phyloP scores from a whole-genome alignment of 768 basidiomycete species.

The Podaxis pistillaris region DNA sequence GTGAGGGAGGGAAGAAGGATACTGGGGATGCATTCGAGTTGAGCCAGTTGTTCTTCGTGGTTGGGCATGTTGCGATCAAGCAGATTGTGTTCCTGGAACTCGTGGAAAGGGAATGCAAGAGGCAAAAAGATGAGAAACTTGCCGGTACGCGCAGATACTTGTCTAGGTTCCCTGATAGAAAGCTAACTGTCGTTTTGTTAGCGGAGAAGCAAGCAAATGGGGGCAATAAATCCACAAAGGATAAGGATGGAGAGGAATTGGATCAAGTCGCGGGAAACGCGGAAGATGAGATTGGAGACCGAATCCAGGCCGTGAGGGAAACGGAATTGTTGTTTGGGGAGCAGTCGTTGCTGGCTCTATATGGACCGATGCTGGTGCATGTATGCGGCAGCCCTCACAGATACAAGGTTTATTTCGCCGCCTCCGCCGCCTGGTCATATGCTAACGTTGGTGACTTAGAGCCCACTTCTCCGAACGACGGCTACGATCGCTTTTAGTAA shows the following conservation, averaged over 20 bases:
- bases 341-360: constrained; percentile 77
- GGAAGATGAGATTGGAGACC: constrained; percentile 97
- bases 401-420: constrained; percentile 66
- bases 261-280: constrained; percentile 97
- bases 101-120: constrained; percentile 94
- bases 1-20: constrained; percentile 41
- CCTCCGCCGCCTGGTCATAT: neutral
- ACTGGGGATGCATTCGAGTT: constrained; percentile 83
- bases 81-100: constrained; percentile 96
- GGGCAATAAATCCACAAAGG: constrained; percentile 41
- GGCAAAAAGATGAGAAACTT: constrained; percentile 89
- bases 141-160: constrained; percentile 48
- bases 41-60: constrained; percentile 91
- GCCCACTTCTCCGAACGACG: constrained; percentile 79
- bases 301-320: constrained; percentile 82
- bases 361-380: constrained; percentile 87
- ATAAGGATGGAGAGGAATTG: constrained; percentile 80
- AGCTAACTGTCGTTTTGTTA: constrained; percentile 19
- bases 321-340: constrained; percentile 83
- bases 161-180: neutral
- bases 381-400: constrained; percentile 89
- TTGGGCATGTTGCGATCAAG: constrained; percentile 96
- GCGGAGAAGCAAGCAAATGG: constrained; percentile 55
- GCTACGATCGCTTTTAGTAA: constrained; percentile 91
- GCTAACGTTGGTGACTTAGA: constrained; percentile 44